phyloP scores from a whole-genome alignment of 2,329 filamentous ascomycete species.

The Dothideomycetidae sp. region DNA sequence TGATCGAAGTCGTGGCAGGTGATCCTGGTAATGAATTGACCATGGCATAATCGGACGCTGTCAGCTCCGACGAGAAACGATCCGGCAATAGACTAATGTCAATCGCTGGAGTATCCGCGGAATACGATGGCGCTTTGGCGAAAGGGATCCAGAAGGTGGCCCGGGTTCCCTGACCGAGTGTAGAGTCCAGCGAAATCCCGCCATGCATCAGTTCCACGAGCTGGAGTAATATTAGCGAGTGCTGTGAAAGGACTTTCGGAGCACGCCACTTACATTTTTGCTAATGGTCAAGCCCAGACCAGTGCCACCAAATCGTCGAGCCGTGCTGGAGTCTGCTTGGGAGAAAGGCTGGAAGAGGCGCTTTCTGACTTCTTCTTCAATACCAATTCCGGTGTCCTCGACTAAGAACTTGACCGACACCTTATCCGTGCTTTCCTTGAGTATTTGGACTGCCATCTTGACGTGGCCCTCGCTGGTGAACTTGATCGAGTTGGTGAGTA shows the following conservation, averaged over 20 bases:
- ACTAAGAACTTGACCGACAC: constrained; percentile 58
- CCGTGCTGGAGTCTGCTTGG: constrained; percentile 68
- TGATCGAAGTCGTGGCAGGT: constrained; percentile 11
- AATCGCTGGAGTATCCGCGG: constrained; percentile 38
- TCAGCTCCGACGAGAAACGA: constrained; percentile 43
- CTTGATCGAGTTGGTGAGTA: constrained; percentile 64
- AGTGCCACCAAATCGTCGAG: constrained; percentile 64
- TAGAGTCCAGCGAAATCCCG: constrained; percentile 55
- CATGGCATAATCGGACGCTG: constrained; percentile 45
- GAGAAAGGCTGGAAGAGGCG: constrained; percentile 67
- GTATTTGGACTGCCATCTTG: constrained; percentile 49
- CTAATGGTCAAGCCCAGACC: constrained; percentile 66
- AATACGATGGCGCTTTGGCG: constrained; percentile 48
- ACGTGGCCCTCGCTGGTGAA: constrained; percentile 58
- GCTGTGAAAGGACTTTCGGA: not conserved
- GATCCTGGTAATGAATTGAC: constrained; percentile 26
- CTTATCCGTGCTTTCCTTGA: constrained; percentile 48
- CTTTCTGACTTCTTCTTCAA: constrained; percentile 60
- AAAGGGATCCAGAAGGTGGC: constrained; percentile 67
- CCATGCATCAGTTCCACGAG: constrained; percentile 68
- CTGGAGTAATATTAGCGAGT: constrained; percentile 14
- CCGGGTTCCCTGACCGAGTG: constrained; percentile 53
- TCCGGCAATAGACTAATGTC: constrained; percentile 53
- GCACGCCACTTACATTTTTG: constrained; percentile 43
- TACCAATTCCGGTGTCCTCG: constrained; percentile 68